phyloP scores from a whole-genome alignment of 169 alveolate genomes.

The Plasmodium fragile region DNA sequence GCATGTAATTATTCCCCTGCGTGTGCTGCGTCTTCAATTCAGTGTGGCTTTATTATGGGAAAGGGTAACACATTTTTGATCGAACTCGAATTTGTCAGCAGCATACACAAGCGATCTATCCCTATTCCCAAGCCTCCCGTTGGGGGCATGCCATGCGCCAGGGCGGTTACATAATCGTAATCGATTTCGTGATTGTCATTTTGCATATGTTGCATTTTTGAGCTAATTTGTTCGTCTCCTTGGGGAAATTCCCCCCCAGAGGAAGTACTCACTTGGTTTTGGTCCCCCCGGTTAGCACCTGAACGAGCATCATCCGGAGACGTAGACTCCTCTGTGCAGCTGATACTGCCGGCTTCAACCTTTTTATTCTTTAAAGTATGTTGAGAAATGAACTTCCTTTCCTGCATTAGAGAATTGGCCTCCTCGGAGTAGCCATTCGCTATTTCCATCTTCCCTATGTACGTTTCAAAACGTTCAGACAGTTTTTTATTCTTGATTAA shows the following conservation, averaged over 20 bases:
- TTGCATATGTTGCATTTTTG: slow-evolving; percentile 1
- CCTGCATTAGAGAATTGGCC: slow-evolving; percentile 93
- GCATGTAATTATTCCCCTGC: background rate
- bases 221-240: background rate
- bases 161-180: slow-evolving; percentile 87
- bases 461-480: slow-evolving; percentile 94
- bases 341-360: background rate
- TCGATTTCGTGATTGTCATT: slow-evolving; percentile 83
- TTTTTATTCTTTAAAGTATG: slow-evolving; percentile 10
- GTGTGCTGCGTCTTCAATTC: background rate
- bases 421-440: slow-evolving; percentile 95
- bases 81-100: slow-evolving; percentile 89
- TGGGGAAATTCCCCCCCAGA: background rate
- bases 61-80: slow-evolving; percentile 62
- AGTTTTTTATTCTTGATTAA: slow-evolving; percentile 79
- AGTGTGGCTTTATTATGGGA: slow-evolving; percentile 58
- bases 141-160: slow-evolving; percentile 99
- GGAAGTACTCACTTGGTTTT: slow-evolving; percentile 78
- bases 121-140: slow-evolving; percentile 99
- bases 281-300: slow-evolving; percentile 76
- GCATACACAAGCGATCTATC: slow-evolving; percentile 97
- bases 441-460: slow-evolving; percentile 93
- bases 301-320: background rate
- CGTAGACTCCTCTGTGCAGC: background rate
- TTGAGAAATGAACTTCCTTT: slow-evolving; percentile 87